phyloP scores from a whole-genome alignment of 2,329 filamentous ascomycete species.

The Microdochium nivale region DNA sequence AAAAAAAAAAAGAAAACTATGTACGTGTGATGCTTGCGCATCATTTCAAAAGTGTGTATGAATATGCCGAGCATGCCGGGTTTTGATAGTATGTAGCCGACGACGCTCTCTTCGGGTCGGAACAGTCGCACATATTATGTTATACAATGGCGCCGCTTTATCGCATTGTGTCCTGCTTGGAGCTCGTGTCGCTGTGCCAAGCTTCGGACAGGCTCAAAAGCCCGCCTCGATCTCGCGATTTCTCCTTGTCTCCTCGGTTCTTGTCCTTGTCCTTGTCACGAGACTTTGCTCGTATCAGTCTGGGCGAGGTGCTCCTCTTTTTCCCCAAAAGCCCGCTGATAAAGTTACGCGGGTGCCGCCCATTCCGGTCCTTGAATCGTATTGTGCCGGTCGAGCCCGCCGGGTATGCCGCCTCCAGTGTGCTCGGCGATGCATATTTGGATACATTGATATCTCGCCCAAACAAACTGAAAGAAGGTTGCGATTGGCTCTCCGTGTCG shows the following conservation, averaged over 20 bases:
- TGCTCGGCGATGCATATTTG: constrained; percentile 15
- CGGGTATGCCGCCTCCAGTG: constrained; percentile 20
- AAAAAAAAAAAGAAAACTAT: neutral
- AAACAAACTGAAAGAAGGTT: constrained; percentile 5
- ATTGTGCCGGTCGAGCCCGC: constrained; percentile 22
- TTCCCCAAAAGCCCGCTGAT: constrained; percentile 31
- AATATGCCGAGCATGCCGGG: no score
- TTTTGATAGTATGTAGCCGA: no score
- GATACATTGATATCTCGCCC: constrained; percentile 4
- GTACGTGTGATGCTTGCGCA: neutral
- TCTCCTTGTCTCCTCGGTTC: constrained; percentile 17
- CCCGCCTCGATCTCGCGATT: constrained; percentile 14
- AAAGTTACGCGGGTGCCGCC: constrained; percentile 30
- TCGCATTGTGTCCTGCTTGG: constrained; percentile 19
- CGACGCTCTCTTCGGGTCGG: no score
- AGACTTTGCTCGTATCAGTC: constrained; percentile 15
- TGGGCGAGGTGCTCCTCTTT: constrained; percentile 12
- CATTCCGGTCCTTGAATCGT: constrained; percentile 22
- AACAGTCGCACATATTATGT: no score
- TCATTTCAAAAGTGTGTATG: neutral
- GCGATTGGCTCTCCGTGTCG: constrained; percentile 24
- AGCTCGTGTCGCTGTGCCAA: constrained; percentile 19
- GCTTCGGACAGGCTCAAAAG: constrained; percentile 19
- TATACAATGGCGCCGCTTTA: constrained; percentile 2
- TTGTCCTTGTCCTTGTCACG: neutral